A percentile compares a stretch with the other conserved stretches of the same genome.
These are phyloP conservation scores for Nannizziopsis barbatae DNA, from an alignment of 2,329 filamentous ascomycete genomes.

Conservation along the genomic window DNA sequence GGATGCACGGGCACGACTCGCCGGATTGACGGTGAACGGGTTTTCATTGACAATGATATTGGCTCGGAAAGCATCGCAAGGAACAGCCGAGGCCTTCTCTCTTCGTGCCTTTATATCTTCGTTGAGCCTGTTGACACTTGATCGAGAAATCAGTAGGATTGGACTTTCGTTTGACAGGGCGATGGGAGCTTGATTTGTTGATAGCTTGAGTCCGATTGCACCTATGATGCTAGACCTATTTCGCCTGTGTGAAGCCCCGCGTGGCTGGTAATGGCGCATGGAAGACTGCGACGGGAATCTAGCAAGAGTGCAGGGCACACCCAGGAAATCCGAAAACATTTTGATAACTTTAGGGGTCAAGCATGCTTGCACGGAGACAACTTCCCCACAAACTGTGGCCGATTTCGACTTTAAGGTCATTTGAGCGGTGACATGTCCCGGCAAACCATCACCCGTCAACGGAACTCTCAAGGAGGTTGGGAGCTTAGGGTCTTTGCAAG, in stretches of 20 bases:
- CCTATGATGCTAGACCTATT: neutral
- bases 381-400: constrained; percentile 74
- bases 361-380: constrained; percentile 61
- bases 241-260: neutral
- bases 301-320: constrained; percentile 55
- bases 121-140: constrained; percentile 71
- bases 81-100: constrained; percentile 42
- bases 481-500: constrained; percentile 24
- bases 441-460: constrained; percentile 32
- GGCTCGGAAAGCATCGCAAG: constrained; percentile 69
- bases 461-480: constrained; percentile 28
- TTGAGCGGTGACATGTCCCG: constrained; percentile 45
- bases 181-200: constrained; percentile 46
- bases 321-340: no score
- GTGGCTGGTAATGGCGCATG: constrained; percentile 56
- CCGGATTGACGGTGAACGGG: constrained; percentile 22
- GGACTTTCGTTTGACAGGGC: constrained; percentile 87
- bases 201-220: constrained; percentile 22
- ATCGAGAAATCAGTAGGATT: constrained; percentile 69
- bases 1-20: constrained; percentile 6
- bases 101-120: constrained; percentile 46
- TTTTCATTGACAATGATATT: constrained; percentile 65
- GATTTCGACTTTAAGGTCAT: constrained; percentile 26
- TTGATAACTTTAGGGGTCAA: constrained; percentile 47
- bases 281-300: constrained; percentile 64